These are phyloP conservation scores for Pleodorina starrii DNA, from an alignment of 139 green algal species.

Conservation along the genomic window DNA sequence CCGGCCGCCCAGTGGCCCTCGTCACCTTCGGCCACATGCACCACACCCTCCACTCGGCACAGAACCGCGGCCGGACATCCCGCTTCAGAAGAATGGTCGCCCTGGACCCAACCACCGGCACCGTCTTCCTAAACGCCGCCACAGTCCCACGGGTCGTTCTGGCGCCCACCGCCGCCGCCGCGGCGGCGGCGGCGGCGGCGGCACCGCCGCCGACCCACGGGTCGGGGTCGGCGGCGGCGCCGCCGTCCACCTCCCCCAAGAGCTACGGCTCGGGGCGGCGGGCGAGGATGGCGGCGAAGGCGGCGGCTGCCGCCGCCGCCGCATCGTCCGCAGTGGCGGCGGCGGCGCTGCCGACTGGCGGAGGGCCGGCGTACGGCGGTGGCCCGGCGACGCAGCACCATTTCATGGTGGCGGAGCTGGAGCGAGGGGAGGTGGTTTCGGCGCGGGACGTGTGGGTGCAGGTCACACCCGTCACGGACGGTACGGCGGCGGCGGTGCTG, in stretches of 20 bases:
- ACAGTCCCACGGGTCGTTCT: slow-evolving; percentile 72
- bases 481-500: neutral
- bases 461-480: neutral
- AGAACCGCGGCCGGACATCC: neutral
- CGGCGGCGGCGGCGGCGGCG: neutral
- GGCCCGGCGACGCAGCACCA: slow-evolving; percentile 49
- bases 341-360: neutral
- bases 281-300: neutral
- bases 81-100: slow-evolving; percentile 69
- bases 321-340: neutral
- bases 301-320: slow-evolving; percentile 3
- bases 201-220: neutral
- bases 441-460: slow-evolving; percentile 65
- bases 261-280: neutral
- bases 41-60: slow-evolving; percentile 55
- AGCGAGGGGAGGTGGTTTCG: slow-evolving; percentile 34
- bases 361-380: neutral
- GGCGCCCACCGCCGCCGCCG: neutral
- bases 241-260: neutral
- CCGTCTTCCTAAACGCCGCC: slow-evolving; percentile 77
- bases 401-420: slow-evolving; percentile 66
- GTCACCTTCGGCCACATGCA: slow-evolving; percentile 87
- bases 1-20: slow-evolving; percentile 55
- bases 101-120: slow-evolving; percentile 64
- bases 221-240: too few relatives aligned